Percentiles rank a stretch among this genome's conserved stretches.
These are phyloP conservation scores for Sporisorium exsertum DNA, from an alignment of 1,284 basidiomycete genomes.

Conservation along the genomic window DNA sequence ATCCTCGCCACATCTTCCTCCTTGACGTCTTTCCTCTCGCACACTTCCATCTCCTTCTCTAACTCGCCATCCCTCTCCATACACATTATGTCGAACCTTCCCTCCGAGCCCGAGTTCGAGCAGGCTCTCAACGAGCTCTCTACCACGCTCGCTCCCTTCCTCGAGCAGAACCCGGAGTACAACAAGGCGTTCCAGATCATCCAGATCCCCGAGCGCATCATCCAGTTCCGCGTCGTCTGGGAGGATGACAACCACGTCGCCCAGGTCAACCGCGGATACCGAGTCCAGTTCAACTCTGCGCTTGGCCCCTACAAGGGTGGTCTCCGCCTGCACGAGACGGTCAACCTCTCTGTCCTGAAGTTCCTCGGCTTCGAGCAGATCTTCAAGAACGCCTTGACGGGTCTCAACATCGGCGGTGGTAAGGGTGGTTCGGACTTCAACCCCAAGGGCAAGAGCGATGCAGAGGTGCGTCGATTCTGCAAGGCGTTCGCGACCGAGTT, in stretches of 20 bases:
- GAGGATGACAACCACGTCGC: slow-evolving; percentile 76
- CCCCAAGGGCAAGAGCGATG: slow-evolving; percentile 84
- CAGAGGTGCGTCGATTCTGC: slow-evolving; percentile 81
- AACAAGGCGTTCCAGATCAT: slow-evolving; percentile 79
- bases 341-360: slow-evolving; percentile 86
- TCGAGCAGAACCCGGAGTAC: slow-evolving; percentile 79
- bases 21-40: not conserved
- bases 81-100: slow-evolving; percentile 59
- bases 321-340: slow-evolving; percentile 82
- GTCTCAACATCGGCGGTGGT: slow-evolving; percentile 80
- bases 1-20: not conserved
- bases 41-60: not conserved
- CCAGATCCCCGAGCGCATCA: slow-evolving; percentile 80
- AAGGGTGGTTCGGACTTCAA: slow-evolving; percentile 77
- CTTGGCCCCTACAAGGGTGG: slow-evolving; percentile 87
- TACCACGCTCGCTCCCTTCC: slow-evolving; percentile 77
- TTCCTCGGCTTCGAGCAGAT: slow-evolving; percentile 86
- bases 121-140: slow-evolving; percentile 78
- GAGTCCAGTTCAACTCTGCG: slow-evolving; percentile 85
- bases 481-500: slow-evolving; percentile 56
- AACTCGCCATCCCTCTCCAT: not conserved
- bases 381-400: slow-evolving; percentile 86
- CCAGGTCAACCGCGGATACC: slow-evolving; percentile 81
- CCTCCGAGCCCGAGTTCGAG: slow-evolving; percentile 75
- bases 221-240: slow-evolving; percentile 77